phyloP scores from a whole-genome alignment of 1,284 basidiomycete genomes.

The Tilletia indica region DNA sequence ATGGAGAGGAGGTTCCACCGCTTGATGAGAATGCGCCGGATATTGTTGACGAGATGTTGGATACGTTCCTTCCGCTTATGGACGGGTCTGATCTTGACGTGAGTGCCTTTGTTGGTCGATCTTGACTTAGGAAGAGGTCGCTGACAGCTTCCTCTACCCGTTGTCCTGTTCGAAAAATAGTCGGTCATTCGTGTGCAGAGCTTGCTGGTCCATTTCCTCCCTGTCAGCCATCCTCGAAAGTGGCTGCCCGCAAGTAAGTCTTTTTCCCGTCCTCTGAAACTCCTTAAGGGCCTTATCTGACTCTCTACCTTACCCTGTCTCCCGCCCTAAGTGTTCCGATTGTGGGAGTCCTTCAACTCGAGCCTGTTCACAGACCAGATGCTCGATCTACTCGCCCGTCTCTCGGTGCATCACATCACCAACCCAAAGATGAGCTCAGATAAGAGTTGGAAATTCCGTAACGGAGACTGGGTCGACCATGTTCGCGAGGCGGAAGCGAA shows the following conservation, averaged over 20 bases:
- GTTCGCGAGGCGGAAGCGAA: not conserved
- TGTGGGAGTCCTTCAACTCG: slow-evolving; percentile 84
- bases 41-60: slow-evolving; percentile 74
- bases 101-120: slow-evolving; percentile 58
- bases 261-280: not conserved
- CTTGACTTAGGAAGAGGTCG: slow-evolving; percentile 60
- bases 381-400: slow-evolving; percentile 73
- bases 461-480: slow-evolving; percentile 4
- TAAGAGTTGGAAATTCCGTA: slow-evolving; percentile 56
- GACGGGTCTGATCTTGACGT: slow-evolving; percentile 75
- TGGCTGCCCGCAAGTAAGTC: slow-evolving; percentile 44
- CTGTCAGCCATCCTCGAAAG: slow-evolving; percentile 45
- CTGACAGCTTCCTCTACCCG: not conserved
- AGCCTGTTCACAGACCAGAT: slow-evolving; percentile 77
- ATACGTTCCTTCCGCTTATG: slow-evolving; percentile 70
- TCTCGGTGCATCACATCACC: slow-evolving; percentile 72
- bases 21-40: not conserved
- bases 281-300: not conserved
- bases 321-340: slow-evolving; percentile 61
- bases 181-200: slow-evolving; percentile 52
- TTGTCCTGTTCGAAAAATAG: not conserved
- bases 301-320: not conserved
- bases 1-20: not conserved
- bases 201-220: slow-evolving; percentile 53
- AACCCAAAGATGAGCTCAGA: slow-evolving; percentile 63